Percentiles rank a stretch among this genome's conserved stretches.
These are phyloP conservation scores for Aspergillus luchuensis DNA, from an alignment of 2,329 filamentous ascomycete genomes.

Conservation along the genomic window DNA sequence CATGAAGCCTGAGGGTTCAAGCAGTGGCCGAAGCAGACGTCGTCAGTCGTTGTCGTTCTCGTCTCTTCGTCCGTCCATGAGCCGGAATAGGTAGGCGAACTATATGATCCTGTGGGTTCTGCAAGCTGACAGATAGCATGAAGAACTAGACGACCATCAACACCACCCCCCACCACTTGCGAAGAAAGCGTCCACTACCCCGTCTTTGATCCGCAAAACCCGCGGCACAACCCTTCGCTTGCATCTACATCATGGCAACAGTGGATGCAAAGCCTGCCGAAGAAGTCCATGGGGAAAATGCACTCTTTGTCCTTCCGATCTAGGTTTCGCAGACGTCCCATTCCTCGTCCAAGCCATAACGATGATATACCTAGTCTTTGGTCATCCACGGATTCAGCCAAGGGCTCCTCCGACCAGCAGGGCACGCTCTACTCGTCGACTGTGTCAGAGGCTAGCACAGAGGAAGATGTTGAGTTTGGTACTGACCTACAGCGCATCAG, in stretches of 20 bases:
- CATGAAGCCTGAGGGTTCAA: conserved; percentile 12
- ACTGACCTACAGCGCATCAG: conserved; percentile 28
- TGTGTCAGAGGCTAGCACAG: conserved; percentile 34
- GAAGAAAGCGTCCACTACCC: conserved; percentile 40
- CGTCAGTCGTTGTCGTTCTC: conserved; percentile 25
- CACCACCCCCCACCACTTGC: conserved; percentile 25
- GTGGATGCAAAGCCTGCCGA: conserved; percentile 30
- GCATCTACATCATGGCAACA: too few relatives aligned
- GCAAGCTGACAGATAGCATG: not conserved
- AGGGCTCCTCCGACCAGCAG: conserved; percentile 20
- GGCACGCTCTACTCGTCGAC: conserved; percentile 21
- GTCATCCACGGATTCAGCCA: conserved; percentile 23
- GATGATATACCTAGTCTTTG: conserved; percentile 12
- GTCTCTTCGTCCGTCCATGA: conserved; percentile 20
- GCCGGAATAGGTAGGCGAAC: conserved; percentile 25
- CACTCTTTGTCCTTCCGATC: conserved; percentile 33
- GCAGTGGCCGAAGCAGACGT: conserved; percentile 8
- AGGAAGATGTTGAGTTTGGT: conserved; percentile 32
- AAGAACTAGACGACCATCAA: conserved; percentile 16
- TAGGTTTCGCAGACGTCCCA: conserved; percentile 28
- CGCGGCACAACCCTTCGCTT: conserved; percentile 37
- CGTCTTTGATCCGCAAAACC: conserved; percentile 38
- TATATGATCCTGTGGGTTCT: not conserved
- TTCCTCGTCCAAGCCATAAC: not conserved
- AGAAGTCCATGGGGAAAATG: conserved; percentile 35